phyloP scores from a whole-genome alignment of 148 eudicot genomes.

The Rhododendron mucronatum region DNA sequence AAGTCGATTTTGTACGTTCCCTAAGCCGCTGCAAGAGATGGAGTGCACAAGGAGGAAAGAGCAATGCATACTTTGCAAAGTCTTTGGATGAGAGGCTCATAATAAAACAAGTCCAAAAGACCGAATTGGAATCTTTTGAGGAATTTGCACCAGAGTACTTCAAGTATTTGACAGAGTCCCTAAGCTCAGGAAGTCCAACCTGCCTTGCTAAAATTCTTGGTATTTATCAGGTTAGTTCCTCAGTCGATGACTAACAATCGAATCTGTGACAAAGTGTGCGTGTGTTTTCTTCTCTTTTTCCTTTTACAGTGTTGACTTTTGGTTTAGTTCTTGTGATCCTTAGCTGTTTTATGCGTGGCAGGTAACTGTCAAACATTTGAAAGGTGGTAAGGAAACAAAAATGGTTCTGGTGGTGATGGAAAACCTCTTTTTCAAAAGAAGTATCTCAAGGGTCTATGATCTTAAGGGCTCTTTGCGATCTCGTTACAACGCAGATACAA shows the following conservation, averaged over 20 bases:
- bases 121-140: conserved; percentile 91
- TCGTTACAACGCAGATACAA: conserved; percentile 78
- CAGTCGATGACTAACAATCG: neutral
- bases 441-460: conserved; percentile 71
- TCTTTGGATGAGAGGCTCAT: conserved; percentile 95
- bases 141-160: conserved; percentile 90
- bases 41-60: conserved; percentile 98
- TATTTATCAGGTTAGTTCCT: conserved; percentile 70
- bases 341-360: conserved; percentile 18
- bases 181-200: conserved; percentile 75
- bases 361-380: conserved; percentile 65
- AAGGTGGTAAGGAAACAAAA: conserved; percentile 82
- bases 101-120: conserved; percentile 85
- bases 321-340: neutral
- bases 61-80: conserved; percentile 92
- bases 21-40: conserved; percentile 94
- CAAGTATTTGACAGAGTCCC: conserved; percentile 66
- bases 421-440: conserved; percentile 75
- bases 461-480: conserved; percentile 84
- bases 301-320: neutral
- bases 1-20: conserved; percentile 73
- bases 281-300: neutral
- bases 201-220: conserved; percentile 95
- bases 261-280: neutral
- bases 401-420: conserved; percentile 98